Evolutionary conservation across 345 rosid genomes (phyloP), one percentile per base, ranked within the genome.

Genomic region (Hypericum perforatum): DNA sequence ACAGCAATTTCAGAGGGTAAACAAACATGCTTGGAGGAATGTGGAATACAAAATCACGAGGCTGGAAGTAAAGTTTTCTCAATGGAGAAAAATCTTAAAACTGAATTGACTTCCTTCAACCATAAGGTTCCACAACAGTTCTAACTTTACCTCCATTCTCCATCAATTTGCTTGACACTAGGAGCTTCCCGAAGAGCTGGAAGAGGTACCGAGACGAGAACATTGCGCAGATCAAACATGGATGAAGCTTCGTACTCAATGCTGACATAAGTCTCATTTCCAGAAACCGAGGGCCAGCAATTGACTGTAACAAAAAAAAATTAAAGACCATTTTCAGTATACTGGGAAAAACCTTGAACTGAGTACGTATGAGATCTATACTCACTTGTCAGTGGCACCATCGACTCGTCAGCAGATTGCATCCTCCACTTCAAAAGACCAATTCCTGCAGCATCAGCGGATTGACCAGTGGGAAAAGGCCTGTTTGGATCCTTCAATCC

Each of bases 261-360:
- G 86, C 85, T 94, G 52, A 94, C 97, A 59, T 74, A 94, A 60
- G 97, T 89, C 68, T 89, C 97, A 54, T 81, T 86, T 62, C 96
- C 97, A 71, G 97, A 94, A 57, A 86, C 96, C 42, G 99, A 89
- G 52, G 97, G 97, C 99, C 99, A 94, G 83, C 99, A 94, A 75
- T 86, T 94, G 71, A 94, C 99, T 89, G 88, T 74, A 74, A 54
- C 41, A 71, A 4, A 63, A 29, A 53, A 14, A 61, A 14, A 37
- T 60, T 48, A 66, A 22, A 56, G 4, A 72, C 14, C 16, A 59
- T 42, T 22, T 48, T 62, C 58, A 15, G 32, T 22, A 22, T 22
- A 22, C 32, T 22, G 32, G 32, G 32, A 22, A 22, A 22, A 22
- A 1, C 32, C 4, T 22, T 22, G 4, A 22, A 22, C 32, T 22